phyloP scores from a whole-genome alignment of 805 yeast species.

The Zygosaccharomyces siamensis region DNA sequence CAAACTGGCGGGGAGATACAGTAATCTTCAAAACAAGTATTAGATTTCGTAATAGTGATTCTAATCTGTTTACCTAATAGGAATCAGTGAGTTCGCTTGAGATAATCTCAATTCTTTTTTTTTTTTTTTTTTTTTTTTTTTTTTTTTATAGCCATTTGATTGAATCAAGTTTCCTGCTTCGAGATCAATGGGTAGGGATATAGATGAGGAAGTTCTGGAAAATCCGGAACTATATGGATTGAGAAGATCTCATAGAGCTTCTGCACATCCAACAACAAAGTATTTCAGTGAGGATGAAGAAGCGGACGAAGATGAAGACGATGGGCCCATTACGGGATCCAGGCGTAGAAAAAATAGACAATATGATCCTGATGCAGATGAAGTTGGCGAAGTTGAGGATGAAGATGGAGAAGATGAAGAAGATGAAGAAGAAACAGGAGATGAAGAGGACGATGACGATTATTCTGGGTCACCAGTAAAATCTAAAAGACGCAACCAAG shows the following conservation, averaged over 20 bases:
- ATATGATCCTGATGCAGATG: constrained; percentile 26
- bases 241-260: constrained; percentile 67
- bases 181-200: constrained; percentile 21
- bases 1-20: too few species aligned
- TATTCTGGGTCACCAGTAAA: constrained; percentile 15
- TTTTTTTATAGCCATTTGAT: neutral
- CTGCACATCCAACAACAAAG: constrained; percentile 34
- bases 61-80: too few species aligned
- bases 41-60: too few species aligned
- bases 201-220: constrained; percentile 52
- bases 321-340: constrained; percentile 13
- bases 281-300: constrained; percentile 23
- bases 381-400: constrained; percentile 24
- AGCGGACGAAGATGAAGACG: constrained; percentile 34
- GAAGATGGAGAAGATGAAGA: constrained; percentile 33
- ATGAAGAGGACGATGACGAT: constrained; percentile 21
- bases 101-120: neutral
- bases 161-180: neutral
- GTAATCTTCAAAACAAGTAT: too few species aligned
- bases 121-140: neutral
- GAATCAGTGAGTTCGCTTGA: too few species aligned
- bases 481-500: constrained; percentile 7
- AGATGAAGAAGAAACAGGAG: constrained; percentile 17
- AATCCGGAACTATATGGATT: constrained; percentile 83
- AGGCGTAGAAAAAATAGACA: constrained; percentile 23